These are phyloP conservation scores for Tulasnella sp. DNA, from an alignment of 768 basidiomycete species.

Conservation along the genomic window DNA sequence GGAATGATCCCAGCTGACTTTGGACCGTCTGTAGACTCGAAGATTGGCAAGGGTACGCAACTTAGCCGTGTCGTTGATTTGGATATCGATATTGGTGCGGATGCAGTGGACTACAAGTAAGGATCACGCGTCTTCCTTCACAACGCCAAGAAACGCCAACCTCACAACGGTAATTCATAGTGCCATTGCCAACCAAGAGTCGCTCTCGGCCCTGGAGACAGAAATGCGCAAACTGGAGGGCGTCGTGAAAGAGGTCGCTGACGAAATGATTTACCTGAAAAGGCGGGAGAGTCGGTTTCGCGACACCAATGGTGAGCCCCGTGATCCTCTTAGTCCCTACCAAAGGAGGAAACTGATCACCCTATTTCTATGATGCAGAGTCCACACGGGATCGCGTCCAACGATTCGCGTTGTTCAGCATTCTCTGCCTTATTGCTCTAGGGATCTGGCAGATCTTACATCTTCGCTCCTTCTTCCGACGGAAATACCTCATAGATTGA, in stretches of 20 bases:
- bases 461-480: conserved; percentile 88
- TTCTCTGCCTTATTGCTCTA: conserved; percentile 62
- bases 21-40: too few species aligned
- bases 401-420: conserved; percentile 84
- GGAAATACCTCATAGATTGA: conserved; percentile 85
- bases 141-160: neutral
- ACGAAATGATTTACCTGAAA: conserved; percentile 89
- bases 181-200: conserved; percentile 98
- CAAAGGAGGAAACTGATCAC: neutral
- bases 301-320: conserved; percentile 71
- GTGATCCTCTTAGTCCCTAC: neutral
- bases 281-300: conserved; percentile 81
- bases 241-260: conserved; percentile 84
- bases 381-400: conserved; percentile 89
- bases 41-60: conserved; percentile 36
- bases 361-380: conserved; percentile 36
- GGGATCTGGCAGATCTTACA: conserved; percentile 96
- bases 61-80: conserved; percentile 70
- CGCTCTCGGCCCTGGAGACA: conserved; percentile 86
- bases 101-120: conserved; percentile 98
- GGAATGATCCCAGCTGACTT: too few species aligned
- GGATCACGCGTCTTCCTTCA: conserved; percentile 23
- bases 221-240: conserved; percentile 98
- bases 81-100: conserved; percentile 95
- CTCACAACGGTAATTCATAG: conserved; percentile 38